These are phyloP conservation scores for Phaseolus lunatus DNA, from an alignment of 306 rosid genomes.

Conservation along the genomic window DNA sequence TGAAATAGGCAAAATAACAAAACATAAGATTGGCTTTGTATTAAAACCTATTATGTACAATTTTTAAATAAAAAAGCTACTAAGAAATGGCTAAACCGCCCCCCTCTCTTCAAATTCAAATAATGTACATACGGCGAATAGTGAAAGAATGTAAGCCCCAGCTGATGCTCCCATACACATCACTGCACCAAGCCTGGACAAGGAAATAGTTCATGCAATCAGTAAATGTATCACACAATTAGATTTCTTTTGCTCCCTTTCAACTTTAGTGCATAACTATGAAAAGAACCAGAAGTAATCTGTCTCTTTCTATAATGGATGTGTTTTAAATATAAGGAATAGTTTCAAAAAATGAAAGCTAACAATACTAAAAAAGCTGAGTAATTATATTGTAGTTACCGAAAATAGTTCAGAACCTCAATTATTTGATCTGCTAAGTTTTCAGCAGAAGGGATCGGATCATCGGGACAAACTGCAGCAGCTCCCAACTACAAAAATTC, in stretches of 20 bases:
- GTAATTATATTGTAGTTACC: slow-evolving; percentile 54
- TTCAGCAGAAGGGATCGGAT: slow-evolving; percentile 74
- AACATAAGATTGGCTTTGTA: background rate
- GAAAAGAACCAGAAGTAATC: slow-evolving; percentile 6
- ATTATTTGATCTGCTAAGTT: slow-evolving; percentile 87
- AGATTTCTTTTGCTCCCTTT: slow-evolving; percentile 22
- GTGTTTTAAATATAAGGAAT: slow-evolving; percentile 25
- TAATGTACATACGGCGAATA: slow-evolving; percentile 79
- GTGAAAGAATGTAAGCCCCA: slow-evolving; percentile 85
- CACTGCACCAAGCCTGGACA: slow-evolving; percentile 87
- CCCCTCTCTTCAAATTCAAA: slow-evolving; percentile 9
- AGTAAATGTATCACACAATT: slow-evolving; percentile 38
- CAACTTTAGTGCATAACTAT: slow-evolving; percentile 3
- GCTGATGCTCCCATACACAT: slow-evolving; percentile 99
- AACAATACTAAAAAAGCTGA: background rate
- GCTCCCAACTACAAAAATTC: slow-evolving; percentile 99
- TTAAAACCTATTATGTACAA: background rate
- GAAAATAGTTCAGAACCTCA: slow-evolving; percentile 83
- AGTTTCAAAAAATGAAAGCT: background rate
- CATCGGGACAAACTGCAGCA: slow-evolving; percentile 71
- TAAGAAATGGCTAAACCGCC: slow-evolving; percentile 14
- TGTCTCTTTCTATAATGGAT: background rate
- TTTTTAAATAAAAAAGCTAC: background rate
- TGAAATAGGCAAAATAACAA: slow-evolving; percentile 35
- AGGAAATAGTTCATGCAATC: slow-evolving; percentile 40